These are phyloP conservation scores for Claviceps sp. DNA, from an alignment of 2,329 filamentous ascomycete species.

Conservation along the genomic window DNA sequence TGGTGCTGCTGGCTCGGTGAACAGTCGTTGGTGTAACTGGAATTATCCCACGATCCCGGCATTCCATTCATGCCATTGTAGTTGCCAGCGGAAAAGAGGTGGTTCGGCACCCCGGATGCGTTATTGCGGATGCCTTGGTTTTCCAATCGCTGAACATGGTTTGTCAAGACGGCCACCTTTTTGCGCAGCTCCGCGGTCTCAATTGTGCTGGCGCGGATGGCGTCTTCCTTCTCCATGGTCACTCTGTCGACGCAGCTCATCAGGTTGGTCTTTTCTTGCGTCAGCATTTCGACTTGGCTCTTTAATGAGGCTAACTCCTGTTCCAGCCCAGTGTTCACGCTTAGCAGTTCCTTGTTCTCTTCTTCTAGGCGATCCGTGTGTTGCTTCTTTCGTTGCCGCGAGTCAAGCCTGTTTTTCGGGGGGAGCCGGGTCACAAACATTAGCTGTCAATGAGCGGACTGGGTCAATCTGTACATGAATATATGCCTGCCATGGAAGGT, in stretches of 20 bases:
- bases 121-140: conserved; percentile 30
- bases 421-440: neutral
- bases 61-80: conserved; percentile 78
- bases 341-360: conserved; percentile 85
- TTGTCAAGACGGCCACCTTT: conserved; percentile 72
- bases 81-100: conserved; percentile 45
- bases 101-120: conserved; percentile 34
- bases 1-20: conserved; percentile 42
- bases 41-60: conserved; percentile 69
- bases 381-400: conserved; percentile 92
- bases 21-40: conserved; percentile 58
- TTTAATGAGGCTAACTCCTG: conserved; percentile 60
- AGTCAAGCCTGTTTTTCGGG: conserved; percentile 58
- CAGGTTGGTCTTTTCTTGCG: conserved; percentile 60
- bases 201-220: conserved; percentile 76
- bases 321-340: conserved; percentile 64
- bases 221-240: conserved; percentile 79
- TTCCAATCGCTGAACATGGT: conserved; percentile 59
- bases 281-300: conserved; percentile 55
- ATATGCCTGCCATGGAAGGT: neutral
- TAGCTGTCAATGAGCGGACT: neutral
- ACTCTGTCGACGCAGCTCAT: conserved; percentile 63
- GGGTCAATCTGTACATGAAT: neutral
- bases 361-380: conserved; percentile 94
- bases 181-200: conserved; percentile 87